Percentiles rank a stretch among this genome's conserved stretches.
phyloP scores from a whole-genome alignment of 2,329 filamentous ascomycete genomes.

The Colletotrichum falcatum region DNA sequence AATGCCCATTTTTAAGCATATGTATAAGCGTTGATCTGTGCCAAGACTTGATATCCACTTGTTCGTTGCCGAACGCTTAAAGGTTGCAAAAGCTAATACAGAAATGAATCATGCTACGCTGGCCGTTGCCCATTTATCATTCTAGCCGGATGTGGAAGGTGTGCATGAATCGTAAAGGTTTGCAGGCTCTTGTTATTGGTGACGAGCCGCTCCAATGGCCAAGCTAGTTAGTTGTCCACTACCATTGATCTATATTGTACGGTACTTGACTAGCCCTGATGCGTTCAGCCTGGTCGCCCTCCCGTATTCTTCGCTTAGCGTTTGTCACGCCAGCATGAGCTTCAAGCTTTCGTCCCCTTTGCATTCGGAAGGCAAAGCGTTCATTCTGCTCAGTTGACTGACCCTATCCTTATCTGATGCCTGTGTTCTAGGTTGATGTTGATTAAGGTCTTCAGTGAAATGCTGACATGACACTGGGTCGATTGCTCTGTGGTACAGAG shows the following conservation, averaged over 20 bases:
- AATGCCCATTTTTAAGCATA: background rate
- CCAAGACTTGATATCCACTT: background rate
- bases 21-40: background rate
- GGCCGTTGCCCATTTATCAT: background rate
- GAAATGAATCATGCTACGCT: background rate
- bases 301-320: no score
- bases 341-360: no score
- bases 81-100: background rate
- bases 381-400: no score
- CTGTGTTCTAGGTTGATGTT: no score
- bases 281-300: no score
- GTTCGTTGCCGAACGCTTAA: constrained; percentile 7
- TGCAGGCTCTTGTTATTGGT: background rate
- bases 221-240: no score
- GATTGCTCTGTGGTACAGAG: no score
- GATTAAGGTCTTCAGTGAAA: no score
- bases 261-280: background rate
- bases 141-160: constrained; percentile 24
- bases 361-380: no score
- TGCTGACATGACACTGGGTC: no score
- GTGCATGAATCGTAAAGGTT: constrained; percentile 30
- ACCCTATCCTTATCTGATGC: no score
- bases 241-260: background rate
- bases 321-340: no score
- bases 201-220: background rate